Base-by-base conservation (phyloP, 2,329 filamentous ascomycete species). In the Tolypocladium ovalisporum region DNA sequence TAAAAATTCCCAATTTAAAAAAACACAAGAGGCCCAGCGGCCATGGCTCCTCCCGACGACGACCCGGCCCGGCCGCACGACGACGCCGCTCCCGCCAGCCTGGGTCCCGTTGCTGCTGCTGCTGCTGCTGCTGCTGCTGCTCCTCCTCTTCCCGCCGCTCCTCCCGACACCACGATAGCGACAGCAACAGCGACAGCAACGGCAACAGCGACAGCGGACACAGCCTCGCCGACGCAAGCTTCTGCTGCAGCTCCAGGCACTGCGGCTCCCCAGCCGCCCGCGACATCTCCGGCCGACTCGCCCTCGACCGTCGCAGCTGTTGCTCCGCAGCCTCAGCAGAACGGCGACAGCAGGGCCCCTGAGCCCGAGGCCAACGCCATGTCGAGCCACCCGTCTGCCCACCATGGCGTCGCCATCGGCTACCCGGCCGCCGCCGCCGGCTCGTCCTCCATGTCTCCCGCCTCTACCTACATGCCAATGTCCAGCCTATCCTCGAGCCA, bases 1-100 rank as follows among this genome's bases (percentile, higher is more conserved):
- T 71, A 70, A 71, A 68, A 68, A 62, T 65, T 68, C 66, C 63
- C 67, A 69, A 68, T 70, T 68, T 69, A 68, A 69, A 67, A 55
- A 61, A 55, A 54, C 52, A 51, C 55, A 52, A 34, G 49, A 54
- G 47, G 36, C 55, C 35, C 44, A 36, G 51, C 37, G 56, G 62
- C 61, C 55, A 65, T 65, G 64, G 58, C 60, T 58, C 58, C 59
- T 37, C 52, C 57, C 35, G 58, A 67, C 64, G 67, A 65, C 63
- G 67, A 67, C 61, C 64, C 63, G 62, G 65, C 61, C 61, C 63
- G 64, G 64, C 65, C 64, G 62, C 65, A 64, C 62, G 59, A 64
- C 61, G 63, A 64, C 65, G 68, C 65, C 59, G 62, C 60, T 61
- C 62, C 66, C 64, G 64, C 64, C 63, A 62, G 57, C 64, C 44